These are phyloP conservation scores for Phaeoacremonium minimum DNA, from an alignment of 2,329 filamentous ascomycete genomes.

Conservation along the genomic window DNA sequence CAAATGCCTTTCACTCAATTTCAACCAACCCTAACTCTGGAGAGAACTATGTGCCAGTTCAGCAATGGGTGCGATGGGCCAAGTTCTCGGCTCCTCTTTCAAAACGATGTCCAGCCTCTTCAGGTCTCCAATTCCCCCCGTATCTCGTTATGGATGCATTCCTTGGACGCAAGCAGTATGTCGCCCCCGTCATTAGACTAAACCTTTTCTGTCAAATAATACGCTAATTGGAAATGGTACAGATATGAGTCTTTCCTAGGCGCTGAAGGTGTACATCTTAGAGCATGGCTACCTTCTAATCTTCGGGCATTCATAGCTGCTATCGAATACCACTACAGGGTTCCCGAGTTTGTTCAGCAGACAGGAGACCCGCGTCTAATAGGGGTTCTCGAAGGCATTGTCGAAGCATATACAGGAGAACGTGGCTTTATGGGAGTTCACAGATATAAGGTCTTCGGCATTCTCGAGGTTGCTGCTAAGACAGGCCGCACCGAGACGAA, in stretches of 20 bases:
- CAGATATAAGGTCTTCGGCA: constrained; percentile 53
- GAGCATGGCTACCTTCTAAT: constrained; percentile 50
- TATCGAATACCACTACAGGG: constrained; percentile 48
- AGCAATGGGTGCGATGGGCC: constrained; percentile 45
- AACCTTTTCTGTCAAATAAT: no score
- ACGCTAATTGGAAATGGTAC: no score
- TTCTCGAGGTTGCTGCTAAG: constrained; percentile 49
- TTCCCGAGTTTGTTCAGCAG: constrained; percentile 47
- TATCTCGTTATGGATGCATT: constrained; percentile 53
- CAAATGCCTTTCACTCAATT: constrained; percentile 50
- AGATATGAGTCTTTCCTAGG: constrained; percentile 49
- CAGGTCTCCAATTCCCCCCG: constrained; percentile 46
- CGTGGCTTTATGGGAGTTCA: constrained; percentile 53
- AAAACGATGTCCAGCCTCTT: constrained; percentile 44
- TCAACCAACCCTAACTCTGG: constrained; percentile 47
- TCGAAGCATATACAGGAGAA: constrained; percentile 51
- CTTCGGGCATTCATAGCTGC: constrained; percentile 50
- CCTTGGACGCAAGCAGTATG: constrained; percentile 44
- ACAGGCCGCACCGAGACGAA: constrained; percentile 49
- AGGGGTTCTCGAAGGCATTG: constrained; percentile 48
- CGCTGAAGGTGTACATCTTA: constrained; percentile 44
- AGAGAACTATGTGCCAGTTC: constrained; percentile 43
- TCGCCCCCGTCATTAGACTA: no score
- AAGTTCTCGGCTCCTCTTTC: constrained; percentile 48
- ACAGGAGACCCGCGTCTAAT: constrained; percentile 45